phyloP scores from a whole-genome alignment of 768 basidiomycete genomes.

The Tephrocybe sp. region DNA sequence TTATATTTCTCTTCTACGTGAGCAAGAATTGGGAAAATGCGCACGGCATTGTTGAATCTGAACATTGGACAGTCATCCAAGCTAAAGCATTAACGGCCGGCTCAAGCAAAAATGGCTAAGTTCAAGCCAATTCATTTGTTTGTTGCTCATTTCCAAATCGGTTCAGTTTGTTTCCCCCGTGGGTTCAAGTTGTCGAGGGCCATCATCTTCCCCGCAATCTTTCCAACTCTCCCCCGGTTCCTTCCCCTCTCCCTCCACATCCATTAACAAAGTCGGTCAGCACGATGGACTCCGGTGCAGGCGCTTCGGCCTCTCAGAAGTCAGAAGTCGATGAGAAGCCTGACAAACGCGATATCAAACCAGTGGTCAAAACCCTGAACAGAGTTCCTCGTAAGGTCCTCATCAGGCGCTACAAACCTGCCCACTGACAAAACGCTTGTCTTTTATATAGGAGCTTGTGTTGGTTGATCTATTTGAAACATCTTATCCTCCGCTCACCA shows the following conservation, averaged over 20 bases:
- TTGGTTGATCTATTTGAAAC: constrained; percentile 32
- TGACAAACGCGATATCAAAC: constrained; percentile 70
- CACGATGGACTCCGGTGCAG: constrained; percentile 36
- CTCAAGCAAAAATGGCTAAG: not conserved
- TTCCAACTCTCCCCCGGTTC: constrained; percentile 15
- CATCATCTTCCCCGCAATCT: constrained; percentile 19
- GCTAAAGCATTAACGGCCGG: no score
- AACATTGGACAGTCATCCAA: no score
- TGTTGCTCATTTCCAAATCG: constrained; percentile 20
- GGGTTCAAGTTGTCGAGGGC: constrained; percentile 15
- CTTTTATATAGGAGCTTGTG: constrained; percentile 68
- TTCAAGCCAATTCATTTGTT: not conserved
- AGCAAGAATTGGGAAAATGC: no score
- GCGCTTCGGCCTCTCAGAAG: constrained; percentile 49
- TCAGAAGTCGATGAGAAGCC: constrained; percentile 57
- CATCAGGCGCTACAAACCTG: constrained; percentile 14
- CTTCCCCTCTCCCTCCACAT: constrained; percentile 13
- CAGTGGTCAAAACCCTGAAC: constrained; percentile 77
- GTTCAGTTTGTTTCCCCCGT: constrained; percentile 24
- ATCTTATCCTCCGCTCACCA: constrained; percentile 13
- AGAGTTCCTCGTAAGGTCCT: constrained; percentile 77
- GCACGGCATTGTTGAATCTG: no score
- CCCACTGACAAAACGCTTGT: constrained; percentile 17
- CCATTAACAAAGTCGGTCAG: constrained; percentile 13
- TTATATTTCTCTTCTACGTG: no score